Base-by-base conservation (phyloP, 768 basidiomycete species). In the Pleurotus tuoliensis region DNA sequence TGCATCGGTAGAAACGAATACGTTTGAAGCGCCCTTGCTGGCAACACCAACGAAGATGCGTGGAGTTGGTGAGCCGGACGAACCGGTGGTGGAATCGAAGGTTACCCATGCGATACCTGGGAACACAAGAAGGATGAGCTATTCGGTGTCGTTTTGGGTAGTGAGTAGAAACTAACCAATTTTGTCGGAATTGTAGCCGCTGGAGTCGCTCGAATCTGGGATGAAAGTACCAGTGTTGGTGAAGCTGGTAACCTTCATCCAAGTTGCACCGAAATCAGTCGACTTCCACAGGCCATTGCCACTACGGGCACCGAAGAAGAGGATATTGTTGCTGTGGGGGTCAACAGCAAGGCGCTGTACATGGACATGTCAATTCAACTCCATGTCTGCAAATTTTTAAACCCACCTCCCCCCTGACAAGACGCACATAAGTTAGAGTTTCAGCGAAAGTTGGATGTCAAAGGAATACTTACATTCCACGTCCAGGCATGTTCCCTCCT, bases 31-130 rank as follows among this genome's bases (percentile, higher is more conserved):
- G 2, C 82, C 83, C 30, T 72, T 69, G 60, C 75, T 86, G 0
- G 82, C 84, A 25, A 88, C 85, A 56, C 86, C 86, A 34, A 86
- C 84, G 55, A 87, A 87, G 37, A 88, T 87, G 47, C 84, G 80
- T 25, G 76, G 81, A 12, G 84, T 86, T 0, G 84, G 73, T 5
- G 64, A 66, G 18, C 84, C 83, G 24, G 73, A 71, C 2, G 73
- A 68, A 5, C 83, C 82, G n/a, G 83, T 79, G 5, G 82, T 76
- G 43, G 76, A 70, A 61, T 86, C 84, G 60, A 86, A 86, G 0
- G 83, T 85, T 30, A 87, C 82, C 77, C 80, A 87, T n/a, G 83
- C 67, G 52, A 86, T 74, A 39, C 78, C 77, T 71, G 20, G 30
- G 18, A 25, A 15, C 11, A 47, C 3, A 20, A 20, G 4, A 43